Conservation (phyloP, 1,284 basidiomycete genomes). For the Farysia itapuensis region DNA sequence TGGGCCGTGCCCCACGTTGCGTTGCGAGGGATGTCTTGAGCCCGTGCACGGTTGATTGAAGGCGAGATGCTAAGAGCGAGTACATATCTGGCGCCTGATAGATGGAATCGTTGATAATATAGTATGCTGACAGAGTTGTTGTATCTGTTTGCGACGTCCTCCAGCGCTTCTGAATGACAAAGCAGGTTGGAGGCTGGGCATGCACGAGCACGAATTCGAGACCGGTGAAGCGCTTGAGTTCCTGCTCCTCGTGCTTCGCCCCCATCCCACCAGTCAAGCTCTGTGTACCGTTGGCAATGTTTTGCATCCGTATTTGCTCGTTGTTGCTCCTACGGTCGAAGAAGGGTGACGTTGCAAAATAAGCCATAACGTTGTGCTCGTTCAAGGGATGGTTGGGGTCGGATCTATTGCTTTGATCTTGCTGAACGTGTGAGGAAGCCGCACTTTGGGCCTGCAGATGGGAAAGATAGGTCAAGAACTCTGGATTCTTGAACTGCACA, state of each 20-base stretch:
- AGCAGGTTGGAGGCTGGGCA: constrained; percentile 28
- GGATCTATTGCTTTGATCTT: constrained; percentile 2
- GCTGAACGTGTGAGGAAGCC: not conserved
- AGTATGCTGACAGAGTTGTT: constrained; percentile 45
- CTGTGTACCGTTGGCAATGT: constrained; percentile 33
- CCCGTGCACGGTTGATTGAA: constrained; percentile 48
- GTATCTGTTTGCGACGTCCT: constrained; percentile 15
- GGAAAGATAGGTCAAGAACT: constrained; percentile 43
- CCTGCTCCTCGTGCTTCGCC: constrained; percentile 33
- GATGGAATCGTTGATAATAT: constrained; percentile 50
- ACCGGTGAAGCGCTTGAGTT: constrained; percentile 48
- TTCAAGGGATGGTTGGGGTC: constrained; percentile 23
- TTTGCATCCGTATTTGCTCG: constrained; percentile 58
- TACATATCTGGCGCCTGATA: constrained; percentile 55
- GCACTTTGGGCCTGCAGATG: constrained; percentile 23
- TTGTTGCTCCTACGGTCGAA: constrained; percentile 54
- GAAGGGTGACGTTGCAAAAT: constrained; percentile 54
- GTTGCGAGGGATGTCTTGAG: constrained; percentile 23
- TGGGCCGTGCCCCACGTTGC: constrained; percentile 28
- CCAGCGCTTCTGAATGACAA: constrained; percentile 51
- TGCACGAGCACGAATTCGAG: constrained; percentile 53
- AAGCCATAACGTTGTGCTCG: constrained; percentile 48
- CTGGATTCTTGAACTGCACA: constrained; percentile 53
- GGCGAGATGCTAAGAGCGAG: constrained; percentile 37
- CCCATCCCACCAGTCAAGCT: constrained; percentile 2